Base-by-base conservation (phyloP, 768 basidiomycete species). In the Russula griseocarnosa region DNA sequence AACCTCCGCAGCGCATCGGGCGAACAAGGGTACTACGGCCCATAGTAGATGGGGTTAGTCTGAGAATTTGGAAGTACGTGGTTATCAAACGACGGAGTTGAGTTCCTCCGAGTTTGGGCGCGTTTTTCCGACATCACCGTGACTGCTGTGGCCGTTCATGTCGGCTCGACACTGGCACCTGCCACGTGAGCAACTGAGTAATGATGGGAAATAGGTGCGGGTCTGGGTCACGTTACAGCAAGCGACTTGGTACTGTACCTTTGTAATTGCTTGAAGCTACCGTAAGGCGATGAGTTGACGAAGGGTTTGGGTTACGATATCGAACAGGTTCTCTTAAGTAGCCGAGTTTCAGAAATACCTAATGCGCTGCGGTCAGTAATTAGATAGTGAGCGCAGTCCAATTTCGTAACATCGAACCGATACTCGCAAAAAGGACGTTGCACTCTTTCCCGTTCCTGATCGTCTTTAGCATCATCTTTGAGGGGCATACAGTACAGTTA, bases 1-100 rank as follows among this genome's bases (percentile, higher is more conserved):
- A 53, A 46, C 66, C 66, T 55, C 13, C 57, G 61, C n/a, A 66
- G 22, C 20, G 61, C 57, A 59, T 59, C 10, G 61, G 61, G 8
- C 57, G 53, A 22, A 63, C 50, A 38, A 60, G 22, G 56, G 62
- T 14, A 59, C 30, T 32, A n/a, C n/a, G n/a, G n/a, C n/a, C n/a
- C n/a, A n/a, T n/a, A 9, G 32, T 32, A 32, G 32, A 30, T 63
- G 61, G 1, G 49, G 56, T 6, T 52, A 32, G 34, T 66, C 65
- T 38, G 55, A 3, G 26, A 58, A 58, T 3, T 40, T 66, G 10
- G 60, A 56, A 18, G 54, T 53, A 16, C 65, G 61, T 20, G 50
- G 52, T 13, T 36, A 30, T n/a, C 56, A 49, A 8, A 62, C 55
- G 20, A 62, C 61, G 1, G 56, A 11, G 56, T 66, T 56, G 44